Conservation (phyloP, 305 asterid species). For the Fraxinus dipetala region DNA sequence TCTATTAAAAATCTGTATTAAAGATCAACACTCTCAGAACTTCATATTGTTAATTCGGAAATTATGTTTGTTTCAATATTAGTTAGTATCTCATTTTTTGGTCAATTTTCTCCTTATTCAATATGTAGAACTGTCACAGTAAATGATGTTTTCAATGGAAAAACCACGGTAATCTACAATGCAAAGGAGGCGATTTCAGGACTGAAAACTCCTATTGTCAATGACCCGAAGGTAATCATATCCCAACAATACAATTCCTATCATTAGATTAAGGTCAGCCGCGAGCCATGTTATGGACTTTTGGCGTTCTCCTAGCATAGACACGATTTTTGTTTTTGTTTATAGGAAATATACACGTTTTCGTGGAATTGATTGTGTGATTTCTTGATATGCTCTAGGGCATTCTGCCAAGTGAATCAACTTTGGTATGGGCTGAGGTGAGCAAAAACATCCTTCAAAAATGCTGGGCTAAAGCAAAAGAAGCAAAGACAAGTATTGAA, state of each 20-base stretch:
- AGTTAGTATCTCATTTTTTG: not conserved
- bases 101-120: not conserved
- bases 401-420: constrained; percentile 50
- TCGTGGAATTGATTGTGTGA: not conserved
- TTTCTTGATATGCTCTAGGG: constrained; percentile 34
- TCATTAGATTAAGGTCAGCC: not conserved
- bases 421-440: constrained; percentile 71
- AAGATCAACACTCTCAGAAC: not conserved
- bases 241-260: not conserved
- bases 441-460: constrained; percentile 50
- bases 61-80: not conserved
- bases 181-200: constrained; percentile 59
- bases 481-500: constrained; percentile 58
- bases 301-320: not conserved
- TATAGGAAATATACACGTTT: not conserved
- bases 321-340: not conserved
- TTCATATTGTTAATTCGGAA: not conserved
- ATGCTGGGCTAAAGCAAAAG: constrained; percentile 69
- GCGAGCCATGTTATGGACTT: not conserved
- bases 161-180: constrained; percentile 45
- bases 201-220: constrained; percentile 54
- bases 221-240: constrained; percentile 49
- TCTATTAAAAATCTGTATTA: not conserved
- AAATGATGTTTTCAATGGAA: constrained; percentile 52
- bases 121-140: constrained; percentile 43